Conservation (phyloP, 371 early-diverging fungal genomes). For the Mucor mucedo region DNA sequence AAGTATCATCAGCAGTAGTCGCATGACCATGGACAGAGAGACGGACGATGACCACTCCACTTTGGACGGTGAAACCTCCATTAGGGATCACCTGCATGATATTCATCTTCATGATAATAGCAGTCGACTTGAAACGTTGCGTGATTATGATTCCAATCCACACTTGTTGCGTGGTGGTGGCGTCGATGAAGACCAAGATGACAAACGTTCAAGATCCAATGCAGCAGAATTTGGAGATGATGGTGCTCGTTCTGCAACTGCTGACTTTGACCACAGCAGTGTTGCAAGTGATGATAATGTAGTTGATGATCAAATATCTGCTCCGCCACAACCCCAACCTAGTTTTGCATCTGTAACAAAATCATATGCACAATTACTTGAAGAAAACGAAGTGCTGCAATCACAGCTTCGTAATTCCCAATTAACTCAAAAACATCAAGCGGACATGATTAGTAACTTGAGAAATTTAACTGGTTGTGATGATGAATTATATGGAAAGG, state of each 20-base stretch:
- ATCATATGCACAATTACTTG: slow-evolving; percentile 52
- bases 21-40: slow-evolving; percentile 30
- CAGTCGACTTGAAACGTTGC: slow-evolving; percentile 9
- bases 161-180: slow-evolving; percentile 17
- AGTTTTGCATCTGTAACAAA: slow-evolving; percentile 51
- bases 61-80: slow-evolving; percentile 32
- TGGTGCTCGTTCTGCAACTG: slow-evolving; percentile 47
- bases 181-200: slow-evolving; percentile 41
- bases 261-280: slow-evolving; percentile 45
- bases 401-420: slow-evolving; percentile 45
- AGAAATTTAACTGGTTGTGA: slow-evolving; percentile 41
- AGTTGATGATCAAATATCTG: slow-evolving; percentile 53
- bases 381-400: slow-evolving; percentile 54
- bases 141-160: slow-evolving; percentile 23
- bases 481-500: slow-evolving; percentile 43
- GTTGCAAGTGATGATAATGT: slow-evolving; percentile 44
- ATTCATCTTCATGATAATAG: slow-evolving; percentile 14
- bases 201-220: slow-evolving; percentile 51
- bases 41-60: slow-evolving; percentile 35
- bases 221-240: slow-evolving; percentile 62
- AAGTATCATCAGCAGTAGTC: slow-evolving; percentile 30
- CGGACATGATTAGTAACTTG: slow-evolving; percentile 46
- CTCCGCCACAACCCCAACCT: slow-evolving; percentile 59
- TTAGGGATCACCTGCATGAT: slow-evolving; percentile 27
- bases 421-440: slow-evolving; percentile 48